These are phyloP conservation scores for Solanum peruvianum DNA, from an alignment of 257 asterid species.

Conservation along the genomic window DNA sequence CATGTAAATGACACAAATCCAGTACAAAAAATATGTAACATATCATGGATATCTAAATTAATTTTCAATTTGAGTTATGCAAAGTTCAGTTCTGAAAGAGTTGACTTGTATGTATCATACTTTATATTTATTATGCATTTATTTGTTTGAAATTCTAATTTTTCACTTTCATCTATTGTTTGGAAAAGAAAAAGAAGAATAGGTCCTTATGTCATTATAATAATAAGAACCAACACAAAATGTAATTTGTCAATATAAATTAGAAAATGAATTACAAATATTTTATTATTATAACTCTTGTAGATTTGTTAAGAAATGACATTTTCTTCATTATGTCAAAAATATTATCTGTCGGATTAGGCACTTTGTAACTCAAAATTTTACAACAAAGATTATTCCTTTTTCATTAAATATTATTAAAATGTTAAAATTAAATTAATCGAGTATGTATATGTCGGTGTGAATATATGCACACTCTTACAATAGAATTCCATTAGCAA, in stretches of 20 bases:
- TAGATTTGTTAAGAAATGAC: background rate
- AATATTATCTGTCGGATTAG: background rate
- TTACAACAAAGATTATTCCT: too few relatives aligned
- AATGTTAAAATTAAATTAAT: too few relatives aligned
- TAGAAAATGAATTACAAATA: background rate
- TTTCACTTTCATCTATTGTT: background rate
- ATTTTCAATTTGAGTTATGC: background rate
- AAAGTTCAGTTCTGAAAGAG: background rate
- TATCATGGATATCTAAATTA: background rate
- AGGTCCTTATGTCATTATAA: background rate
- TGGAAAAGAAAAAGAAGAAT: background rate
- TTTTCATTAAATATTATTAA: too few relatives aligned
- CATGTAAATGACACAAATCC: background rate
- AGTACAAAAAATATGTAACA: background rate
- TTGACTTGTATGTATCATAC: background rate
- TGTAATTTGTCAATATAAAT: too few relatives aligned
- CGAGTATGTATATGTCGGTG: background rate
- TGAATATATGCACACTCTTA: background rate
- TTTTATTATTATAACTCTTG: background rate
- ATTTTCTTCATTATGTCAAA: background rate
- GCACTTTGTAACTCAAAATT: background rate
- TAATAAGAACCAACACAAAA: background rate
- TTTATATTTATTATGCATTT: too few relatives aligned
- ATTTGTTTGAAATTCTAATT: background rate
- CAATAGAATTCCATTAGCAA: background rate